Conservation (phyloP, 805 yeast genomes). For the Candida palmyrensis region DNA sequence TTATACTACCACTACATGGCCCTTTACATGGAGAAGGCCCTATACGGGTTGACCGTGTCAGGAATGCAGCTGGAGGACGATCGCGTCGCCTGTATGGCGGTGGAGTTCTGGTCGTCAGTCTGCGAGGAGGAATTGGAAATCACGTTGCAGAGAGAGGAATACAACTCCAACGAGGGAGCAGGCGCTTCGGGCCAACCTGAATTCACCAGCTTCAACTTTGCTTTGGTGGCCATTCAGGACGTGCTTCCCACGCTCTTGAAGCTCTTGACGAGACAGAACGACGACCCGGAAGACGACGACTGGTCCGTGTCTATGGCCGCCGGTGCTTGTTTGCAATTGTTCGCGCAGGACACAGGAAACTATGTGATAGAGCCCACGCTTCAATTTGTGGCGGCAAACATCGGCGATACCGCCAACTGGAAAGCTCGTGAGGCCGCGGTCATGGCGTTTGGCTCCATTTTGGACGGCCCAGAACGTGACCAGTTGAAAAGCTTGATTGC, state of each 20-base stretch:
- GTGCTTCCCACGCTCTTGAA: constrained; percentile 83
- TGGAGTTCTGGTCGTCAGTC: constrained; percentile 99
- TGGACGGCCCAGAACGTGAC: constrained; percentile 86
- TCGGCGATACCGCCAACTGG: constrained; percentile 53
- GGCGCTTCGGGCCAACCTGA: constrained; percentile 31
- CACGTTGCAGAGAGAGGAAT: constrained; percentile 61
- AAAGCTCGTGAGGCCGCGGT: constrained; percentile 94
- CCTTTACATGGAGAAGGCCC: constrained; percentile 95
- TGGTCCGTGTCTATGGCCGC: constrained; percentile 99
- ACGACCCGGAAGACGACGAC: constrained; percentile 90
- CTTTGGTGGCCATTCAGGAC: constrained; percentile 74
- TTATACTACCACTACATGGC: constrained; percentile 86
- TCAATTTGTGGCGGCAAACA: constrained; percentile 73
- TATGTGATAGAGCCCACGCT: constrained; percentile 83
- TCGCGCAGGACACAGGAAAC: constrained; percentile 86
- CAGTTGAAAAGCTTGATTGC: constrained; percentile 63
- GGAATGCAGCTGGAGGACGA: constrained; percentile 88
- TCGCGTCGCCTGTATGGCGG: constrained; percentile 94
- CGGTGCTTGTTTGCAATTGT: constrained; percentile 91
- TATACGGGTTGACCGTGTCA: constrained; percentile 80
- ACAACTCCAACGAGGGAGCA: constrained; percentile 37
- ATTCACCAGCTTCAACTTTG: constrained; percentile 68
- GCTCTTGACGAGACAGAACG: constrained; percentile 82
- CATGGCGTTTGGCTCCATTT: constrained; percentile 96
- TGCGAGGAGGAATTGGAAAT: constrained; percentile 94